Base-by-base conservation (phyloP, 2,329 filamentous ascomycete species). In the Colletotrichum simmondsii region DNA sequence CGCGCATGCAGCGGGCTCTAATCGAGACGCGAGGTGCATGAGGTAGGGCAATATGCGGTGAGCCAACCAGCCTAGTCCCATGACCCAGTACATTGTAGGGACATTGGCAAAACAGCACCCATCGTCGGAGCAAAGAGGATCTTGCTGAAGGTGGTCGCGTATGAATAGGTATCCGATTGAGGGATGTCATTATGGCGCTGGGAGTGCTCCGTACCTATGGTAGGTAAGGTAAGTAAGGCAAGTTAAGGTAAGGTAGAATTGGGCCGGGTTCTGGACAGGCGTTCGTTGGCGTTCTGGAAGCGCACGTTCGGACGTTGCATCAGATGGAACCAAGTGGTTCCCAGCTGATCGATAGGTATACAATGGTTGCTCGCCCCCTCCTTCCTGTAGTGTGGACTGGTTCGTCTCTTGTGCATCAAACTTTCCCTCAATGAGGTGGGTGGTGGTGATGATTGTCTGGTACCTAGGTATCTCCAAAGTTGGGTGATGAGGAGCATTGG, bases 41-140 rank as follows among this genome's bases (percentile, higher is more conserved):
- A 49, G 42, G 42, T 49, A 49, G 35, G 32, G 52, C 35, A 58
- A 62, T n/a, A 68, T 67, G 68, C 68, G 64, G 68, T 71, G 57
- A 68, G 65, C 53, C 52, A 61, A 46, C 32, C 46, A 37, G 35
- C 42, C 42, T 49, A 14, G 7, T 32, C 22, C 16, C 32, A 14
- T 19, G 42, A 46, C 35, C 32, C 30, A n/a, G n/a, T 35, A n/a
- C 19, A 16, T 56, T 12, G 49, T 49, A 28, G 49, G 54, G 30
- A 22, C 56, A 16, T n/a, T 26, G 19, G 26, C 11, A 22, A 24
- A 26, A 5, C 37, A 42, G 35, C 42, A 56, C 32, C 14, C 56
- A n/a, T n/a, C 35, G 28, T 24, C 22, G 19, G 28, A 14, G 6
- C 28, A 30, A 37, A 59, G 16, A 42, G 35, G 28, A 30, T 42